Evolutionary conservation across 2,329 filamentous ascomycete species (phyloP).

Genomic region (Monosporascus sp.): DNA sequence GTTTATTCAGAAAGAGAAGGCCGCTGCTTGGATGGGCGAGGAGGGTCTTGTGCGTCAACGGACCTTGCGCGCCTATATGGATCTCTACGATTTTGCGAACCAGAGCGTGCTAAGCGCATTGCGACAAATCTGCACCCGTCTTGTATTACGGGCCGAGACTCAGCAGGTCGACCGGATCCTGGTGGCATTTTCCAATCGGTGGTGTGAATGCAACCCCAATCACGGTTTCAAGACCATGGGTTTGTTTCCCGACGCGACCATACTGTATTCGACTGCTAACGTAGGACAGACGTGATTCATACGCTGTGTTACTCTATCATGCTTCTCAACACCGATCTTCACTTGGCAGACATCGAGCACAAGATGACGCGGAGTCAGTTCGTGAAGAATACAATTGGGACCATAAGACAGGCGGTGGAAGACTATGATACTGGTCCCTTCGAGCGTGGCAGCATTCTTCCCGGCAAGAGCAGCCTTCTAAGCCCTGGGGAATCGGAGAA

Average conservation of each 20-base stretch:
- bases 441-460: constrained; percentile 53
- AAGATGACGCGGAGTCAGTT: constrained; percentile 97
- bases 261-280: constrained; percentile 26
- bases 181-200: constrained; percentile 80
- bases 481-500: constrained; percentile 21
- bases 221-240: constrained; percentile 89
- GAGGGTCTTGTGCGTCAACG: constrained; percentile 55
- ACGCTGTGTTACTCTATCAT: constrained; percentile 96
- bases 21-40: constrained; percentile 86
- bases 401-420: constrained; percentile 69
- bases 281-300: constrained; percentile 74
- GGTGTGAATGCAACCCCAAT: constrained; percentile 88
- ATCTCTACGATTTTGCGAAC: constrained; percentile 80
- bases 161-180: constrained; percentile 95
- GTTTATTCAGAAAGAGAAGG: constrained; percentile 71
- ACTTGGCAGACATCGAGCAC: constrained; percentile 88
- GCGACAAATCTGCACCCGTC: constrained; percentile 72
- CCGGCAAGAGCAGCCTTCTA: constrained; percentile 32
- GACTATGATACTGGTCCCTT: constrained; percentile 68
- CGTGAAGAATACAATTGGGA: constrained; percentile 92
- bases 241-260: constrained; percentile 26
- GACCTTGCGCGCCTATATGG: constrained; percentile 76
- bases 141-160: constrained; percentile 84
- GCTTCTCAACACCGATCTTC: constrained; percentile 91
- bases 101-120: constrained; percentile 75